Conservation (phyloP, 2,329 filamentous ascomycete genomes). For the Aquanectria penicillioides region DNA sequence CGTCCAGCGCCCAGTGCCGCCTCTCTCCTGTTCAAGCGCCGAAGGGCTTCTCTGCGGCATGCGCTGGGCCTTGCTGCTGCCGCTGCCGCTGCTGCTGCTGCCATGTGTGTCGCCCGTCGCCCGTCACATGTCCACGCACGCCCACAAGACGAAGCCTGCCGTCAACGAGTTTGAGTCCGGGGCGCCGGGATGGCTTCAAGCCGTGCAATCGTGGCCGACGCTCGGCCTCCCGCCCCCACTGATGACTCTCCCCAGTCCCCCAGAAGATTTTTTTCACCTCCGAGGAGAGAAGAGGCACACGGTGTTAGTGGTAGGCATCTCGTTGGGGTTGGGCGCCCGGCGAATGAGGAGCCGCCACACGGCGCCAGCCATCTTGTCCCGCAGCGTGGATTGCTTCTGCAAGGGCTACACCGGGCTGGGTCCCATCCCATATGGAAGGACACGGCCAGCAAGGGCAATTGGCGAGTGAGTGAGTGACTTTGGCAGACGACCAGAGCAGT, state of each 20-base stretch:
- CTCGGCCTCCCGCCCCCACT: constrained; percentile 23
- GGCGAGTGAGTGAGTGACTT: constrained; percentile 8
- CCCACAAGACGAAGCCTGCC: too few relatives aligned
- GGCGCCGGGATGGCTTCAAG: constrained; percentile 30
- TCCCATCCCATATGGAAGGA: neutral
- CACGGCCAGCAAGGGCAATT: constrained; percentile 7
- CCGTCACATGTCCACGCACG: constrained; percentile 4
- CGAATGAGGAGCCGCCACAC: constrained; percentile 42
- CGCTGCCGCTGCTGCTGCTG: too few relatives aligned
- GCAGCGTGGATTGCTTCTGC: constrained; percentile 25
- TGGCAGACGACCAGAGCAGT: neutral
- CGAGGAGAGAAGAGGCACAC: neutral
- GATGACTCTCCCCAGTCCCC: constrained; percentile 13
- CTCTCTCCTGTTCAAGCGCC: too few relatives aligned
- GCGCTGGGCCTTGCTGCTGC: too few relatives aligned
- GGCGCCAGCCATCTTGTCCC: constrained; percentile 34
- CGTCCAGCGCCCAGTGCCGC: too few relatives aligned
- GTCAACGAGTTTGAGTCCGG: constrained; percentile 4
- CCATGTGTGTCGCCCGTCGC: neutral
- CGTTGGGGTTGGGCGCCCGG: constrained; percentile 22
- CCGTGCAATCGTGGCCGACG: constrained; percentile 29
- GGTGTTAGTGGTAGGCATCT: neutral
- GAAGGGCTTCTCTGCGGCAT: too few relatives aligned
- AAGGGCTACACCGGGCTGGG: constrained; percentile 23
- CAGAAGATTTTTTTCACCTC: constrained; percentile 8